Percentiles rank a stretch among this genome's conserved stretches.
Evolutionary conservation across 2,329 filamentous ascomycete genomes (phyloP).

Genomic region (Aspergillus ruber): DNA sequence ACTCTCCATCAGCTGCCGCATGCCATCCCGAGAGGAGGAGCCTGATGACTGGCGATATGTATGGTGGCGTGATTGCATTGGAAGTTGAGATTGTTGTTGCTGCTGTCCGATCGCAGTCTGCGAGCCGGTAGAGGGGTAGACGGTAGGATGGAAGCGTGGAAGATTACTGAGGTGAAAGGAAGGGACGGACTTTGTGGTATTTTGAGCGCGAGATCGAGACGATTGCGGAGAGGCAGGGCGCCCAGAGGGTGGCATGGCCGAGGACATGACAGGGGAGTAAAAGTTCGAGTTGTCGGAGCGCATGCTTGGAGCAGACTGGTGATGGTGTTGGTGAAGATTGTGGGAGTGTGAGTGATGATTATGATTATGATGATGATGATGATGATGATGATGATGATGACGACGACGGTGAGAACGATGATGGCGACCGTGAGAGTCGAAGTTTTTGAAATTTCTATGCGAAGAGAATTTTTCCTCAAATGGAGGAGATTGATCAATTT

Average conservation of each 20-base stretch:
- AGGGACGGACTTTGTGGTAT: constrained; percentile 28
- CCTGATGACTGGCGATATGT: constrained; percentile 26
- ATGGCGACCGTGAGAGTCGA: constrained; percentile 10
- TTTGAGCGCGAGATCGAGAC: constrained; percentile 22
- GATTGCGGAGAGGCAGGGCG: constrained; percentile 32
- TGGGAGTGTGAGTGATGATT: background rate
- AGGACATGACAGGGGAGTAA: constrained; percentile 24
- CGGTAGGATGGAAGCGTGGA: constrained; percentile 42
- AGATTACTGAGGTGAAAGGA: constrained; percentile 35
- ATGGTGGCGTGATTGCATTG: constrained; percentile 25
- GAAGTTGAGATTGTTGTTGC: constrained; percentile 27
- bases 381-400: background rate
- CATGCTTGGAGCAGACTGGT: constrained; percentile 18
- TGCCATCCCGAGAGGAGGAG: constrained; percentile 27
- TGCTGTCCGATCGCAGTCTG: constrained; percentile 9
- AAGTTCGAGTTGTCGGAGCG: constrained; percentile 27
- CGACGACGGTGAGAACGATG: constrained; percentile 1
- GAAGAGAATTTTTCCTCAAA: background rate
- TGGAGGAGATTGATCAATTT: background rate
- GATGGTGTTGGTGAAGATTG: background rate
- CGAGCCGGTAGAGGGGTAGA: constrained; percentile 31
- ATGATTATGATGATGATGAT: background rate
- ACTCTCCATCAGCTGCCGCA: constrained; percentile 39
- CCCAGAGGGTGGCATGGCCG: constrained; percentile 27
- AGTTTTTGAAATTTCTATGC: constrained; percentile 6